Conservation (phyloP, 2,329 filamentous ascomycete genomes). For the Ophiocordyceps camponoti-floridani region DNA sequence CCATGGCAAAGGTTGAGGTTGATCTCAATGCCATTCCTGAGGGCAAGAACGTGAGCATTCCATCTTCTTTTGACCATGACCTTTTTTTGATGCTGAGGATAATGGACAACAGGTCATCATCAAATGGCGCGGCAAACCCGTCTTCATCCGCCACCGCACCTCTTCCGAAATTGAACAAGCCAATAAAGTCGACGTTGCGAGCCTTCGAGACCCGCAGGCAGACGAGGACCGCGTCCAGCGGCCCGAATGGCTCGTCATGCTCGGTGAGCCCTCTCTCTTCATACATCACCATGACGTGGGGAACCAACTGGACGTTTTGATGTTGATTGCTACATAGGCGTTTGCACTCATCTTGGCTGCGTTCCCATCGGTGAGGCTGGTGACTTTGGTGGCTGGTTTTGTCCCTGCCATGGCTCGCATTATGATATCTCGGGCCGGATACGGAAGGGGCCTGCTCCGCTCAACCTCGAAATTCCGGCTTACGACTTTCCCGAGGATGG, state of each 20-base stretch:
- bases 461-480: constrained; percentile 87
- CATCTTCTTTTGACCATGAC: not conserved
- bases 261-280: constrained; percentile 37
- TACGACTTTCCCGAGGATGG: constrained; percentile 89
- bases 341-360: constrained; percentile 98
- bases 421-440: constrained; percentile 99
- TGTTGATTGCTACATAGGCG: constrained; percentile 36
- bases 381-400: constrained; percentile 99
- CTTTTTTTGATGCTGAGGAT: too few relatives aligned
- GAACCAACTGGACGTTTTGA: too few relatives aligned
- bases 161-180: constrained; percentile 85
- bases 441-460: constrained; percentile 88
- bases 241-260: constrained; percentile 97
- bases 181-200: constrained; percentile 67
- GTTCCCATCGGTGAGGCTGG: constrained; percentile 97
- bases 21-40: constrained; percentile 84
- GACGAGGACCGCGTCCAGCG: constrained; percentile 93
- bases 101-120: constrained; percentile 61
- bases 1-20: constrained; percentile 98
- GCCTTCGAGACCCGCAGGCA: constrained; percentile 77
- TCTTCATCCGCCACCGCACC: constrained; percentile 98
- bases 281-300: not conserved
- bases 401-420: constrained; percentile 98
- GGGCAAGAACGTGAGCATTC: constrained; percentile 82
- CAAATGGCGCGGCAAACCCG: constrained; percentile 99